Conservation (phyloP, 306 rosid genomes). For the Prunus dulcis region DNA sequence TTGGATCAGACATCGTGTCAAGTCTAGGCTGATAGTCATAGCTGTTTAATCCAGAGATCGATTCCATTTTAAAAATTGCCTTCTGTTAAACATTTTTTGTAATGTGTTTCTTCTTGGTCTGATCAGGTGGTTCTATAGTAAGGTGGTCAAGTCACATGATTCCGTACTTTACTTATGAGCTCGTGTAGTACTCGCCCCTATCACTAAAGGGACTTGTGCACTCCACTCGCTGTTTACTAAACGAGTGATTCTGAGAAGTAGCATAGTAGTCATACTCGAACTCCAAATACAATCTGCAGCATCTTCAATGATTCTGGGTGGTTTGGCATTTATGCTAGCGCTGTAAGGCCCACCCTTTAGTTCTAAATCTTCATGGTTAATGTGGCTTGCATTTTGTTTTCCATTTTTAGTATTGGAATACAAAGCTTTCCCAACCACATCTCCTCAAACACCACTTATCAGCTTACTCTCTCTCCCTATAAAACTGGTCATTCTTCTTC, state of each 20-base stretch:
- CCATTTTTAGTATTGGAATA: too few relatives aligned
- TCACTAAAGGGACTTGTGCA: too few relatives aligned
- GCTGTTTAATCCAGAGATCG: background rate
- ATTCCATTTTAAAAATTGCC: background rate
- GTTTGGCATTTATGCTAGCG: constrained; percentile 80
- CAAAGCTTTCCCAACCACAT: too few relatives aligned
- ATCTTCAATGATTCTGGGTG: constrained; percentile 83
- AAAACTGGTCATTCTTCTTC: too few relatives aligned
- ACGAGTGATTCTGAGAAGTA: too few relatives aligned
- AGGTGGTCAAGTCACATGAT: background rate
- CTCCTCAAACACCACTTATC: too few relatives aligned
- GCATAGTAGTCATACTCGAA: too few relatives aligned
- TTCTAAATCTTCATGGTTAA: background rate
- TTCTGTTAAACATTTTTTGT: background rate
- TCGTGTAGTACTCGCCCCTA: too few relatives aligned
- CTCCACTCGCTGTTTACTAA: too few relatives aligned
- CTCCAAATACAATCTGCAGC: constrained; percentile 26
- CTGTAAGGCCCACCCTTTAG: constrained; percentile 49
- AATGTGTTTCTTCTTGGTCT: background rate
- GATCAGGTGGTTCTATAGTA: background rate
- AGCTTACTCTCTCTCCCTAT: too few relatives aligned
- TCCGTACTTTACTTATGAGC: too few relatives aligned
- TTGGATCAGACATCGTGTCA: background rate
- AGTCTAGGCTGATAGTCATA: background rate
- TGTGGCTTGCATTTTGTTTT: constrained; percentile 8